Conservation (phyloP, 2,329 filamentous ascomycete genomes). For the Lachnellula arida region DNA sequence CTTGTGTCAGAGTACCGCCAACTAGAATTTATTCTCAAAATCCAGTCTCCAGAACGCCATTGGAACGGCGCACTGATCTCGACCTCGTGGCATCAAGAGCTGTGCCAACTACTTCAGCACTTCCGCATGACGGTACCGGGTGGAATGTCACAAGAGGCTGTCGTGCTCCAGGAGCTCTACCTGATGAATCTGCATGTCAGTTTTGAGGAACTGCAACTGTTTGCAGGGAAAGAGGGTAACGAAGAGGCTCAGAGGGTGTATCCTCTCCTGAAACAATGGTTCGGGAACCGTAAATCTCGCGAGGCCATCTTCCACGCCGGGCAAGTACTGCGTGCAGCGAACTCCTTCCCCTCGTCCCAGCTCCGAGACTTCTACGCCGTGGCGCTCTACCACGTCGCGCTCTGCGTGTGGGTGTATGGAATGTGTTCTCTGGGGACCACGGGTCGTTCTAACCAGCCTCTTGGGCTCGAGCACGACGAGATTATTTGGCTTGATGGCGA, state of each 20-base stretch:
- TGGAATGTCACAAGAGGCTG: slow-evolving; percentile 57
- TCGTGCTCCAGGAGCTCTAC: slow-evolving; percentile 45
- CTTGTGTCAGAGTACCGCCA: slow-evolving; percentile 63
- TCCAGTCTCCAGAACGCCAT: slow-evolving; percentile 6
- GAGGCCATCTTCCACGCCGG: slow-evolving; percentile 64
- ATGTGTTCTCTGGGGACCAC: slow-evolving; percentile 39
- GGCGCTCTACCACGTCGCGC: slow-evolving; percentile 61
- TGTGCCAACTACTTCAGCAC: slow-evolving; percentile 35
- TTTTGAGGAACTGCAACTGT: slow-evolving; percentile 61
- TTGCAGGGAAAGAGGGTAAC: slow-evolving; percentile 62
- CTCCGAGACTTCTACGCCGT: slow-evolving; percentile 65
- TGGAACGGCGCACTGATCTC: slow-evolving; percentile 42
- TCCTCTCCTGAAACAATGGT: slow-evolving; percentile 55
- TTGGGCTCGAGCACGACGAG: background rate
- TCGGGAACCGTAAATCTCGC: slow-evolving; percentile 48
- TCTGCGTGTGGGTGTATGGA: slow-evolving; percentile 66
- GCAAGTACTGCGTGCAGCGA: slow-evolving; percentile 57
- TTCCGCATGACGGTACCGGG: slow-evolving; percentile 11
- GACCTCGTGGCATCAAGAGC: slow-evolving; percentile 55
- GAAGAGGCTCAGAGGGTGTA: slow-evolving; percentile 55
- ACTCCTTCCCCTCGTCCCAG: background rate
- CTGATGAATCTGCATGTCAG: slow-evolving; percentile 61
- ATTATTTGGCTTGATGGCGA: slow-evolving; percentile 9
- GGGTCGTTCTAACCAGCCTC: background rate
- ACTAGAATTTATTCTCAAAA: slow-evolving; percentile 37